Evolutionary conservation across 805 yeast genomes (phyloP), one percentile per base, ranked within the genome.

Genomic region (Myxozyma mucilagina): DNA sequence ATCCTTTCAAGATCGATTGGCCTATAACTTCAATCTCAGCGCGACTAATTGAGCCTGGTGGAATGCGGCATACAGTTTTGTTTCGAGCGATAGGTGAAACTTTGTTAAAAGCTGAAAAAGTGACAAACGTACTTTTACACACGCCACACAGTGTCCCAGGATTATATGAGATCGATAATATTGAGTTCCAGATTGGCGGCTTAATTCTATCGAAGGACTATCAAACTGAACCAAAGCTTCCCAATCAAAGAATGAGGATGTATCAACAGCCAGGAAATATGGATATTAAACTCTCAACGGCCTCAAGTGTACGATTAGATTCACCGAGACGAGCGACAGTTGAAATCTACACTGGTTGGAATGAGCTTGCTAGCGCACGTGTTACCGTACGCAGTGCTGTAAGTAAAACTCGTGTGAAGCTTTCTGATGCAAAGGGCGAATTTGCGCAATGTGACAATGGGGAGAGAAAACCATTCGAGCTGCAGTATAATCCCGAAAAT

Each of bases 121-220:
- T 49, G 8, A 68, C 66, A 29, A 63, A 11, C 16, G 56, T 74
- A 9, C 57, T 43, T 1, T 68, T 79, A 10, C 42, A 55, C 13
- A 65, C 77, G 0, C 64, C 65, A 10, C 54, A 69, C 3, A 75
- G 80, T 51, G 63, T 69, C 1, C 64, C 74, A 16, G 84, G 83
- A 0, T 29, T 62, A 1, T 76, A 80, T 61, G 68, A 63, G 5
- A 67, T 75, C 3, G 60, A 67, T 9, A 48, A 64, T 7, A 56
- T 78, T n/a, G 65, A 60, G 13, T 67, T 74, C 16, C 60, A 55
- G 4, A 52, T 72, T 24, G 72, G 72, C 5, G 68, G 70, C 24
- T 67, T 74, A 16, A 35, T 64, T 0, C 61, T 79, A 10, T 39
- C 56, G 0, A 71, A 75, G 52, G 61, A 59, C 10, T 66, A 62